Evolutionary conservation across 75 land plant species (phyloP).

Genomic region (Selaginella moellendorffii): DNA sequence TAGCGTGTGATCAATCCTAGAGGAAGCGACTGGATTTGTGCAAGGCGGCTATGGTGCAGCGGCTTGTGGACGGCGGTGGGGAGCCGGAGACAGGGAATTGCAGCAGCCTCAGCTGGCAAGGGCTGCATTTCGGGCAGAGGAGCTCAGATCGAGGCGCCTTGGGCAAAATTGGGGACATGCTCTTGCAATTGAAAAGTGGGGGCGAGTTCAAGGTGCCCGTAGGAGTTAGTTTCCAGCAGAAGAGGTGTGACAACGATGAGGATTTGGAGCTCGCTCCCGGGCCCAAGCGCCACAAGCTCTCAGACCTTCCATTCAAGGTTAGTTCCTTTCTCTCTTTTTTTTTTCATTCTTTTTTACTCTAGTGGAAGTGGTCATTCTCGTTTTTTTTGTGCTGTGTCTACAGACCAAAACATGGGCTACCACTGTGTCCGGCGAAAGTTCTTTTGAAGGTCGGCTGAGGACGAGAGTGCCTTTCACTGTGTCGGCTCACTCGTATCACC

Average conservation of each 20-base stretch:
- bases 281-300: not conserved
- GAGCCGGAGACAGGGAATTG: not conserved
- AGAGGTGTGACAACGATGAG: not conserved
- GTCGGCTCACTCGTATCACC: slow-evolving; percentile 28
- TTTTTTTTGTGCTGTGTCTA: too few relatives aligned
- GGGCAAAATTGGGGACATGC: not conserved
- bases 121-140: not conserved
- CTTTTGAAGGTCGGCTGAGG: not conserved
- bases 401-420: not conserved
- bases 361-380: too few relatives aligned
- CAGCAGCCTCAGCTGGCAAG: not conserved
- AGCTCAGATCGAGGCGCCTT: too few relatives aligned
- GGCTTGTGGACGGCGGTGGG: not conserved
- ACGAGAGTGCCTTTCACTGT: slow-evolving; percentile 3
- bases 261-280: not conserved
- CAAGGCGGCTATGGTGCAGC: not conserved
- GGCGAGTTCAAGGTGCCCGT: not conserved
- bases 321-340: not conserved
- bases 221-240: not conserved
- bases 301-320: not conserved
- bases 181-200: not conserved
- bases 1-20: too few relatives aligned
- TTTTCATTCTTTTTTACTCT: not conserved
- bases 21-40: too few relatives aligned
- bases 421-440: not conserved